These are phyloP conservation scores for Ogataea henricii DNA, from an alignment of 805 yeast genomes.

Conservation along the genomic window DNA sequence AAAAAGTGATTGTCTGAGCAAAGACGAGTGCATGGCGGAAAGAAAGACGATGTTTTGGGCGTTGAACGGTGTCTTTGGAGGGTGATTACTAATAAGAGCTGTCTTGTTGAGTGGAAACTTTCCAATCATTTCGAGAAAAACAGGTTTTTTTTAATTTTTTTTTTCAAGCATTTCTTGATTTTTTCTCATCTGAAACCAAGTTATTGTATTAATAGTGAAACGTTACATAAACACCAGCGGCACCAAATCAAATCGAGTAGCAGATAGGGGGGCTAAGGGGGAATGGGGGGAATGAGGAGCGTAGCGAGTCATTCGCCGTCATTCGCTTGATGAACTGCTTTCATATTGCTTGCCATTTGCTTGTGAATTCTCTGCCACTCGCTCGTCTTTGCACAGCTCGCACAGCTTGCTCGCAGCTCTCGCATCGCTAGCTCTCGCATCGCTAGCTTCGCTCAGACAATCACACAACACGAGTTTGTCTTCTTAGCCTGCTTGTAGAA, in stretches of 20 bases:
- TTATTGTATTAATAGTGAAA: conserved; percentile 1
- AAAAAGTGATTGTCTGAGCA: conserved; percentile 2
- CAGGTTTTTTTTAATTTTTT: background rate
- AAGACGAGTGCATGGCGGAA: conserved; percentile 8
- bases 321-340: too few relatives aligned
- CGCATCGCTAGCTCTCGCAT: too few relatives aligned
- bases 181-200: background rate
- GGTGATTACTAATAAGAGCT: background rate
- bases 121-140: background rate
- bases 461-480: conserved; percentile 84
- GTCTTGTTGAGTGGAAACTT: background rate
- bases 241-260: conserved; percentile 1
- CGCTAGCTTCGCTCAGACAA: conserved; percentile 52
- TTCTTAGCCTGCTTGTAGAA: conserved; percentile 97
- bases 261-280: too few relatives aligned
- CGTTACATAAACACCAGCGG: conserved; percentile 1
- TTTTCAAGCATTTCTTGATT: too few relatives aligned
- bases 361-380: too few relatives aligned
- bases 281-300: too few relatives aligned
- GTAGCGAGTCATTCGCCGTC: background rate
- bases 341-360: too few relatives aligned
- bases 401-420: too few relatives aligned
- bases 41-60: too few relatives aligned
- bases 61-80: background rate
- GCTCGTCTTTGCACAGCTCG: too few relatives aligned